phyloP scores from a whole-genome alignment of 2,329 filamentous ascomycete genomes.

The Knoxdaviesia proteae region DNA sequence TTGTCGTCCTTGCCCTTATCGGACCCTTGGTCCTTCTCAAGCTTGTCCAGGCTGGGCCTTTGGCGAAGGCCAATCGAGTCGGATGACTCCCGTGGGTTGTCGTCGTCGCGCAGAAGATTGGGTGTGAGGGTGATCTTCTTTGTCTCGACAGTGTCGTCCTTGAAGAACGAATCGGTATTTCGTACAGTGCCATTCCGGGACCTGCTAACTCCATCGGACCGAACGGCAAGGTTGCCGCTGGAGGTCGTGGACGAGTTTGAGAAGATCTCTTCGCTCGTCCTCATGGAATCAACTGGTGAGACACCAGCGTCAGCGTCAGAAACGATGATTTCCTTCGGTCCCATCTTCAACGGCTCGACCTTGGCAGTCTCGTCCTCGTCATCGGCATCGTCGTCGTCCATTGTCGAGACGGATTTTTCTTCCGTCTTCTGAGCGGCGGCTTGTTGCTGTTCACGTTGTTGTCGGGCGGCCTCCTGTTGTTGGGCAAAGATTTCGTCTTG shows the following conservation, averaged over 20 bases:
- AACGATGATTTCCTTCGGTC: no score
- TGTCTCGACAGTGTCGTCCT: constrained; percentile 83
- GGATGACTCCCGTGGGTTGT: constrained; percentile 30
- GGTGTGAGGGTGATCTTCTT: constrained; percentile 95
- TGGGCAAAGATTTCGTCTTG: constrained; percentile 22
- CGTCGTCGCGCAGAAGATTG: constrained; percentile 72
- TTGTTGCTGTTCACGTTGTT: constrained; percentile 13
- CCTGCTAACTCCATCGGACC: constrained; percentile 28
- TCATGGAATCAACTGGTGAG: constrained; percentile 1
- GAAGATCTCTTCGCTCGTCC: constrained; percentile 46
- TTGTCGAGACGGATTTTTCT: constrained; percentile 10
- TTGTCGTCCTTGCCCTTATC: constrained; percentile 48
- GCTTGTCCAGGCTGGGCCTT: constrained; percentile 53
- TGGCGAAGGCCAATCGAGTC: constrained; percentile 28
- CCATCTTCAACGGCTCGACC: constrained; percentile 25
- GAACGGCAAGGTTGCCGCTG: no score
- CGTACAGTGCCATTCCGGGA: constrained; percentile 72
- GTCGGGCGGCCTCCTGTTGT: constrained; percentile 12
- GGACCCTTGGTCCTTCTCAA: constrained; percentile 28
- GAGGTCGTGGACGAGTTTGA: constrained; percentile 19
- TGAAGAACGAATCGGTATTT: constrained; percentile 94
- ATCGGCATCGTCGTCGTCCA: constrained; percentile 12
- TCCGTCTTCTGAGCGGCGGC: constrained; percentile 8
- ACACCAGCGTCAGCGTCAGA: no score
- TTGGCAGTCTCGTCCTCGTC: constrained; percentile 29